phyloP scores from a whole-genome alignment of 129 eudicot species.

The Flaveria brownii region DNA sequence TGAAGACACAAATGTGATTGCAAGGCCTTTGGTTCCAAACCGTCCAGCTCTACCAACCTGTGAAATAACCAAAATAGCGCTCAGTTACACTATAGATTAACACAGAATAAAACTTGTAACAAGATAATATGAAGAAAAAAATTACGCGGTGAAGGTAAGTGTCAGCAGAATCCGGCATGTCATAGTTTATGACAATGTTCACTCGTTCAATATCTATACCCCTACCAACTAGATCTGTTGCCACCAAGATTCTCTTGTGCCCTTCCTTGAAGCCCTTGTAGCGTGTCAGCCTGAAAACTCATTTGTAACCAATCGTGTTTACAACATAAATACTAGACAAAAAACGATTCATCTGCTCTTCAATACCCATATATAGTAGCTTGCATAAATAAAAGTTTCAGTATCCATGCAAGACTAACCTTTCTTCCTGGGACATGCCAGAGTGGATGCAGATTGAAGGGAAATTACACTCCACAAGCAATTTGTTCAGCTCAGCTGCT shows the following conservation, averaged over 20 bases:
- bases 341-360: not conserved
- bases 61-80: constrained; percentile 9
- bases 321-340: not conserved
- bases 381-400: not conserved
- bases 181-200: constrained; percentile 95
- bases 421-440: constrained; percentile 98
- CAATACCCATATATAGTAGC: not conserved
- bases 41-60: constrained; percentile 99
- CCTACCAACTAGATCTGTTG: constrained; percentile 95
- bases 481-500: constrained; percentile 95
- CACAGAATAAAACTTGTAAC: not conserved
- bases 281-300: constrained; percentile 68
- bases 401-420: constrained; percentile 42
- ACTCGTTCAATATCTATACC: constrained; percentile 96
- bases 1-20: constrained; percentile 89
- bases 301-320: not conserved
- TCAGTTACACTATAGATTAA: not conserved
- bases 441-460: constrained; percentile 98
- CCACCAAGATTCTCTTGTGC: constrained; percentile 91
- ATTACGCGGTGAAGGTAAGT: constrained; percentile 83
- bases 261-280: constrained; percentile 96
- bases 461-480: constrained; percentile 96
- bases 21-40: constrained; percentile 98
- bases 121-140: not conserved
- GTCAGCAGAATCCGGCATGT: constrained; percentile 98